phyloP scores from a whole-genome alignment of 441 rosid genomes.

The Gossypium laxum region DNA sequence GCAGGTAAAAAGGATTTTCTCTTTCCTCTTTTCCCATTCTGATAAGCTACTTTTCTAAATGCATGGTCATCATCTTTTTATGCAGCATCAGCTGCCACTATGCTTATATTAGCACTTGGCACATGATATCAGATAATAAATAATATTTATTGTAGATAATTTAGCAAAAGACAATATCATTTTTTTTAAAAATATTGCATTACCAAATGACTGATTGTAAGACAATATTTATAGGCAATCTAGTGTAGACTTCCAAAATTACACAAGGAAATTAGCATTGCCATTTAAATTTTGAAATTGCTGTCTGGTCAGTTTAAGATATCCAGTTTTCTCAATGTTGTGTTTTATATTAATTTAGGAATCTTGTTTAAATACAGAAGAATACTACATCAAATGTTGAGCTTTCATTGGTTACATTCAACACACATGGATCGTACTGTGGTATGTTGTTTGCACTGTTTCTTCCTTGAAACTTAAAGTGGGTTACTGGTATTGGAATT shows the following conservation, averaged over 20 bases:
- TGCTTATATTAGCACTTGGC: not conserved
- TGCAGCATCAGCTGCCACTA: not conserved
- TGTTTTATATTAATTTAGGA: not conserved
- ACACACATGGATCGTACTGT: constrained; percentile 68
- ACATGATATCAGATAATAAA: not conserved
- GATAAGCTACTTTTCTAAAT: not conserved
- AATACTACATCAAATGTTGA: constrained; percentile 46
- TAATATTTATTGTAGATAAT: not conserved
- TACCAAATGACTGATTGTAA: not conserved
- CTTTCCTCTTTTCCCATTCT: not conserved
- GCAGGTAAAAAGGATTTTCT: constrained; percentile 39
- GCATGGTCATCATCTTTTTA: not conserved
- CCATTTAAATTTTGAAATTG: not conserved
- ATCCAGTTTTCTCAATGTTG: not conserved
- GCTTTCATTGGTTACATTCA: constrained; percentile 60
- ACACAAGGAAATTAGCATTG: not conserved
- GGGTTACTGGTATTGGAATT: not conserved
- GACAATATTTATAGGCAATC: not conserved
- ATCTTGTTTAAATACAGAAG: constrained; percentile 39
- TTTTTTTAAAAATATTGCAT: not conserved
- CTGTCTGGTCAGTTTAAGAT: not conserved
- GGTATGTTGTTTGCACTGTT: constrained; percentile 34
- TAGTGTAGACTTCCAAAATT: not conserved
- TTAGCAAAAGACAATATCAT: not conserved
- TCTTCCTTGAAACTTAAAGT: not conserved